phyloP scores from a whole-genome alignment of 805 yeast genomes.

The Cyberlindnera maritima region DNA sequence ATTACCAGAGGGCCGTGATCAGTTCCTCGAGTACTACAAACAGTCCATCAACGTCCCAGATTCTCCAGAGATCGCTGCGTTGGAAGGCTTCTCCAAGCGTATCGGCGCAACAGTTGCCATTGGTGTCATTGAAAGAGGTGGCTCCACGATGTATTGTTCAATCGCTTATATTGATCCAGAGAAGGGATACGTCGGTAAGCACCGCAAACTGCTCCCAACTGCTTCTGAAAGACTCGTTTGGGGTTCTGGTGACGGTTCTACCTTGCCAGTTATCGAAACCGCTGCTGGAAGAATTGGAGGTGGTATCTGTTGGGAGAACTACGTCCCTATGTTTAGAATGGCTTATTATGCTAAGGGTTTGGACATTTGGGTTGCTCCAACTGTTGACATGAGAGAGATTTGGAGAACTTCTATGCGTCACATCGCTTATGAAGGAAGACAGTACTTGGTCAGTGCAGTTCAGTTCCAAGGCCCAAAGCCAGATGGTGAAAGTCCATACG shows the following conservation, averaged over 20 bases:
- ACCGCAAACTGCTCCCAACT: constrained; percentile 44
- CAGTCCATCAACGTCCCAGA: constrained; percentile 37
- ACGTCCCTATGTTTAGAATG: constrained; percentile 39
- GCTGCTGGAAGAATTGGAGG: constrained; percentile 40
- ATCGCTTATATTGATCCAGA: constrained; percentile 38
- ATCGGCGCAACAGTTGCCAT: constrained; percentile 36
- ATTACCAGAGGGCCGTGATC: constrained; percentile 39
- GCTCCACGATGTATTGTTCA: constrained; percentile 40
- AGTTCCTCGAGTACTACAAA: constrained; percentile 34
- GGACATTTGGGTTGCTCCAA: constrained; percentile 42
- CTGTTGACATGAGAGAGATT: constrained; percentile 43
- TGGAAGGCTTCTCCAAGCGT: constrained; percentile 33
- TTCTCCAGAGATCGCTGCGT: constrained; percentile 31
- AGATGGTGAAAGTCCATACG: constrained; percentile 28
- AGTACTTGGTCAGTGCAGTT: constrained; percentile 39
- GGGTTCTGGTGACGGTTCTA: constrained; percentile 48
- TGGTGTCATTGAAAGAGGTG: constrained; percentile 42
- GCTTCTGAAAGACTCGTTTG: constrained; percentile 43
- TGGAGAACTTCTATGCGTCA: constrained; percentile 43
- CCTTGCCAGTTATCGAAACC: constrained; percentile 37
- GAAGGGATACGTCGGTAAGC: constrained; percentile 38
- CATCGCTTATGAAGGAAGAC: constrained; percentile 40
- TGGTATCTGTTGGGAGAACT: constrained; percentile 48
- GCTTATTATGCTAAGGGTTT: constrained; percentile 43
- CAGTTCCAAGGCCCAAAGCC: constrained; percentile 36